Evolutionary conservation across 2,329 filamentous ascomycete species (phyloP).

Genomic region (Curvularia sp.): DNA sequence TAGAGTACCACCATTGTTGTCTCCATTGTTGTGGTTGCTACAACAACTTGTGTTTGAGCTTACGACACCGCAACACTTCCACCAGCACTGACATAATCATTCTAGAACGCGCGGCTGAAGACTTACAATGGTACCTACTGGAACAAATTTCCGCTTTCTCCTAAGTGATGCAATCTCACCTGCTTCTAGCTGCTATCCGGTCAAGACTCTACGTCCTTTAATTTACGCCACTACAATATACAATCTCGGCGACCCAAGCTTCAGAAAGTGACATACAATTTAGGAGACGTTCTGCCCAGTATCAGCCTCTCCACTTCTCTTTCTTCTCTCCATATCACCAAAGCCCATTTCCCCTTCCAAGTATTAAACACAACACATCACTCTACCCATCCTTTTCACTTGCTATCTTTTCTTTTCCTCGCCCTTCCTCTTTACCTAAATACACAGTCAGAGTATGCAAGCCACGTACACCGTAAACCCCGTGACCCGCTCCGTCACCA

Average conservation of each 20-base stretch:
- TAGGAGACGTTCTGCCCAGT: neutral
- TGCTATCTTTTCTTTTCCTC: neutral
- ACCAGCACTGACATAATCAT: neutral
- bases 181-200: neutral
- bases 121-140: neutral
- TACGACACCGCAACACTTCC: neutral
- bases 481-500: neutral
- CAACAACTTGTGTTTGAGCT: neutral
- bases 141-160: neutral
- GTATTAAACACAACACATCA: neutral
- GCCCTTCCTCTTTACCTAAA: neutral
- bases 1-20: neutral
- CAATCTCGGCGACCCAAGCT: neutral
- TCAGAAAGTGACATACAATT: neutral
- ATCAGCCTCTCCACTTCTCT: neutral
- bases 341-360: neutral
- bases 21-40: neutral
- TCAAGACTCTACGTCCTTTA: neutral
- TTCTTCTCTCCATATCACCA: neutral
- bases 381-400: neutral
- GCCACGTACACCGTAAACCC: neutral
- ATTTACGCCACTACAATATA: neutral
- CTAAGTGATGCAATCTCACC: neutral
- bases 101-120: neutral
- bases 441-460: neutral